Percentiles rank a stretch among this genome's conserved stretches.
Conservation (phyloP, 2,329 filamentous ascomycete genomes). For the Paramyrothecium sp. region DNA sequence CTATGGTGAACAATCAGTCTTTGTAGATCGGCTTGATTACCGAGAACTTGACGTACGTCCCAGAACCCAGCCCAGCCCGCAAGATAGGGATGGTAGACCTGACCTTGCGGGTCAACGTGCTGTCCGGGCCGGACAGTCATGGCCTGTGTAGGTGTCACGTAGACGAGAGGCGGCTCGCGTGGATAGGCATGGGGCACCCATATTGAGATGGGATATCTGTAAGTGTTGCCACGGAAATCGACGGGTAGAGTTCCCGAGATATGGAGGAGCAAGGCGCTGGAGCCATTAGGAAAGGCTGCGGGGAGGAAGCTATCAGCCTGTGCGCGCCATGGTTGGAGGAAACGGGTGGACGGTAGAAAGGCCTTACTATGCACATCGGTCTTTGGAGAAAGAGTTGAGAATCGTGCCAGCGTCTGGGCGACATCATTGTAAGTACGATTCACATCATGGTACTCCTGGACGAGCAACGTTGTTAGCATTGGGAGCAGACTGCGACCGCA, state of each 20-base stretch:
- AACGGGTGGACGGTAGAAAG: slow-evolving; percentile 8
- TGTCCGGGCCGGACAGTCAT: slow-evolving; percentile 92
- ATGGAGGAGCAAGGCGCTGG: slow-evolving; percentile 81
- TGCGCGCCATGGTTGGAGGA: neutral
- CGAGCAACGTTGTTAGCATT: neutral
- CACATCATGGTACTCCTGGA: slow-evolving; percentile 87
- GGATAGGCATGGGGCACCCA: slow-evolving; percentile 95
- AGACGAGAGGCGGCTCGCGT: slow-evolving; percentile 78
- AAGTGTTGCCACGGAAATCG: slow-evolving; percentile 81
- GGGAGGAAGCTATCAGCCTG: slow-evolving; percentile 6
- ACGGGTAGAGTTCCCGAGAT: slow-evolving; percentile 90
- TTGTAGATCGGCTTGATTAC: too few relatives aligned
- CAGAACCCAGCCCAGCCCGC: slow-evolving; percentile 86
- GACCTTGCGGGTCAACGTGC: slow-evolving; percentile 89
- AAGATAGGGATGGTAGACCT: slow-evolving; percentile 93
- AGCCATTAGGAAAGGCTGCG: slow-evolving; percentile 83
- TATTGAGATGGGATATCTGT: slow-evolving; percentile 87
- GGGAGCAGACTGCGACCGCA: slow-evolving; percentile 8
- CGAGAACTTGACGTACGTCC: slow-evolving; percentile 63
- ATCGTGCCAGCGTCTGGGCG: slow-evolving; percentile 75
- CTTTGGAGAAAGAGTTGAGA: slow-evolving; percentile 76
- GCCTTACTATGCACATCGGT: slow-evolving; percentile 89
- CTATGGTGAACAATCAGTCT: slow-evolving; percentile 34
- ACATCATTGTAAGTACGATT: slow-evolving; percentile 92
- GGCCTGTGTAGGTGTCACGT: slow-evolving; percentile 82